A percentile compares a stretch with the other conserved stretches of the same genome.
Evolutionary conservation across 1,284 basidiomycete genomes (phyloP).

Genomic region (Athelia sp.): DNA sequence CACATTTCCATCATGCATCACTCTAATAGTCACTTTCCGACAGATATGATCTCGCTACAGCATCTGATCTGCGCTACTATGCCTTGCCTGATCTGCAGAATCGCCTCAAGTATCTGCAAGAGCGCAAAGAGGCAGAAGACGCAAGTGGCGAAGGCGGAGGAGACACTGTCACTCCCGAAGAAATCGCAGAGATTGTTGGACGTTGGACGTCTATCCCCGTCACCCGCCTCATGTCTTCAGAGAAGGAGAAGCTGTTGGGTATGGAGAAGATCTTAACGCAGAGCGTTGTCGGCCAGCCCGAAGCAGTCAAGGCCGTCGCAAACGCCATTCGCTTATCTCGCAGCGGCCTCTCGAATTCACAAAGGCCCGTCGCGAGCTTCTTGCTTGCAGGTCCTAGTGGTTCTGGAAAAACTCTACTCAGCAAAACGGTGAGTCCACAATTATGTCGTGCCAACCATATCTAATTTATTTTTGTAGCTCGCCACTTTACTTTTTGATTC

Average conservation of each 20-base stretch:
- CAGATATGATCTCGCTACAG: constrained; percentile 78
- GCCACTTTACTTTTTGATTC: constrained; percentile 88
- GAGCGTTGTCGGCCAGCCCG: constrained; percentile 84
- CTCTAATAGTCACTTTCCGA: constrained; percentile 2
- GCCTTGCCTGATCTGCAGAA: constrained; percentile 90
- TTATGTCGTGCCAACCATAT: neutral
- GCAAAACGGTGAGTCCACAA: constrained; percentile 69
- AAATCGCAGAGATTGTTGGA: constrained; percentile 88
- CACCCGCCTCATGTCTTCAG: constrained; percentile 81
- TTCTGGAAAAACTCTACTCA: constrained; percentile 84
- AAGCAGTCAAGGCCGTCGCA: constrained; percentile 85
- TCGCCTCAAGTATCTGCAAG: constrained; percentile 67
- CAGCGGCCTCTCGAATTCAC: constrained; percentile 81
- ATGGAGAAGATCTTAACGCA: constrained; percentile 67
- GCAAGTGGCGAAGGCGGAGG: constrained; percentile 47
- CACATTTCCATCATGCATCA: neutral
- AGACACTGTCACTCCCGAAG: constrained; percentile 84
- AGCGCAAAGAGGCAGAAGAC: constrained; percentile 72
- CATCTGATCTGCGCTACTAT: constrained; percentile 90
- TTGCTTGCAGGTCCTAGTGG: constrained; percentile 92
- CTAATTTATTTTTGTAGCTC: constrained; percentile 45
- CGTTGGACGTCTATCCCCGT: constrained; percentile 93
- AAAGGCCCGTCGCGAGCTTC: constrained; percentile 90
- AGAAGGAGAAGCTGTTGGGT: constrained; percentile 84
- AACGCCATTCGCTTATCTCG: constrained; percentile 90